Evolutionary conservation across 1,284 basidiomycete species (phyloP), one percentile per base, ranked within the genome.

Genomic region (Serendipita sp.): DNA sequence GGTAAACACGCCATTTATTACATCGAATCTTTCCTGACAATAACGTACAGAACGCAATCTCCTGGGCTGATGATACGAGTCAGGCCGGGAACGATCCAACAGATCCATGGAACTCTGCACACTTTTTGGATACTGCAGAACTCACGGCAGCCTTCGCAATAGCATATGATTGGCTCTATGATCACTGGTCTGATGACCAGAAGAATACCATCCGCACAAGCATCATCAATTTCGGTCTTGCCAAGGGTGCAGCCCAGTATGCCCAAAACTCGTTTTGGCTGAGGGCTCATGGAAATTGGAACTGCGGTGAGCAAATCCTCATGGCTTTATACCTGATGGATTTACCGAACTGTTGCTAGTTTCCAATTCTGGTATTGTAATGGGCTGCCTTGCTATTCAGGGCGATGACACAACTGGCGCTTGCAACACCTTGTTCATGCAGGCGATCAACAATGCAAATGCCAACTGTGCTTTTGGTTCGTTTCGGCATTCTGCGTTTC

Each of bases 61-160:
- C 84, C n/a, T 84, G 84, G 66, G 76, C 79, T 42, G 75, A 82
- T 60, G 61, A 62, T 2, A 76, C 72, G 13, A 60, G 75, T 10
- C 91, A 87, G 72, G 91, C 88, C 60, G 82, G 84, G 4, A 73
- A 72, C 60, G 70, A 72, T 68, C 77, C 79, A 67, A 73, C 74
- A 60, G 69, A 71, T 62, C 81, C 74, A 69, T 97, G 93, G 93
- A 95, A 96, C 74, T 79, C 85, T 2, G 67, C 64, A 2, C 96
- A 99, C 76, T 99, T 98, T 83, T 87, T 99, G 64, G 96, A 99
- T 73, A 79, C 86, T 5, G 95, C 85, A 22, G 96, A 99, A 73
- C 81, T 97, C 70, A 86, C 84, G 32, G 82, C 86, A 38, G 92
- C 88, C 0, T 96, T 85, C 70, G 93, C 82, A 41, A 89, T 96